Base-by-base conservation (phyloP, 805 yeast species). In the Barnettozyma californica region DNA sequence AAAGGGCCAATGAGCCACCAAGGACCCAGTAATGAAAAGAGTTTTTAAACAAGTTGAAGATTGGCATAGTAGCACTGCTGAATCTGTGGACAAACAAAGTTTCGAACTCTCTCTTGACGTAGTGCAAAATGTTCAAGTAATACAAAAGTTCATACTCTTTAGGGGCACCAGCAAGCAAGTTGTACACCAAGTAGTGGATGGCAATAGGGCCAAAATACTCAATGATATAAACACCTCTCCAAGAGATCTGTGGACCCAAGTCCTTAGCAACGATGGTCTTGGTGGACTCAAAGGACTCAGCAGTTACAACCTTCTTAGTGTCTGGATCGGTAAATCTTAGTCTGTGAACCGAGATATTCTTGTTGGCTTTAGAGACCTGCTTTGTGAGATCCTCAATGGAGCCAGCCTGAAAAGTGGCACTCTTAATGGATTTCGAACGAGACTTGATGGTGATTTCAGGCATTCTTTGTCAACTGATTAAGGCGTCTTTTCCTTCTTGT, bases 21-120 rank as follows among this genome's bases (percentile, higher is more conserved):
- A 92, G 71, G n/a, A 87, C 65, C 97, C 97, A 92, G 69, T 94
- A 94, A 66, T 94, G 97, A 55, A 78, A 73, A 36, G 90, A 83
- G 71, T 94, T 94, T 69, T 91, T 89, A 76, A 92, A 87, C 50
- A 94, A 68, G 67, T 89, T 87, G 64, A 80, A 77, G 39, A 86
- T 60, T 4, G 99, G 99, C 99, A 94, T 94, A 13, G 99, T 94
- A 23, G 88, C 82, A 50, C 81, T 73, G 20, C 97, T 87, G 64
- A 94, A 94, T 52, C 77, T 75, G 69, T 94, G 99, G 45, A 94
- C 83, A 61, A 80, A 83, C 21, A 85, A 55, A 9, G 97, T 89
- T 69, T 94, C 99, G 54, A 77, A 76, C 66, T 90, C 97, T 64
- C 99, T 81, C 70, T 94, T 94, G 54, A 80, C 51, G 62, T 86